Evolutionary conservation across 306 rosid genomes (phyloP), one percentile per base, ranked within the genome.

Genomic region (Glycyrrhiza uralensis): DNA sequence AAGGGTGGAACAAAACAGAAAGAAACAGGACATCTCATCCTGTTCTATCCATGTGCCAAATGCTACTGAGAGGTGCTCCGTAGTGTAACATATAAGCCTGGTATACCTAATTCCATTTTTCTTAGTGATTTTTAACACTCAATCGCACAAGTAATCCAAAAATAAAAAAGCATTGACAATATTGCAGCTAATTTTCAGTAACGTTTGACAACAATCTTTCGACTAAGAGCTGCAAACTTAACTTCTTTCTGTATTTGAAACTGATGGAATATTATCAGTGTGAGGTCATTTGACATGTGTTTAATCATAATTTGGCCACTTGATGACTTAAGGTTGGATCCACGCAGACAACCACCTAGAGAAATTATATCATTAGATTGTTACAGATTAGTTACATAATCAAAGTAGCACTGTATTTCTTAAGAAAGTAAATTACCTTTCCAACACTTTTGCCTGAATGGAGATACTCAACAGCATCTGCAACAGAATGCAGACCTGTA

Each of bases 401-500:
- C 67, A 30, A 78, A 71, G 49, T 6, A 24, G 15, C 29, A 65
- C 2, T 17, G 3, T 24, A 10, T 47, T 51, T 39, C 30, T 23
- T 2, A 3, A 36, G 67, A 14, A 65, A 51, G 32, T 45, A 73
- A 54, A 46, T 86, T 91, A 94, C 98, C 98, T 94, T 94, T 52
- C 98, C 98, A 20, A 91, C 90, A 70, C 98, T 94, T 81, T 86
- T 86, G 6, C 98, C 98, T 18, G 98, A 94, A 82, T 94, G 97
- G 73, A 94, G 96, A 80, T 94, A 84, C 78, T 94, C 98, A 12
- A 94, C 97, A 4, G 98, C 98, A 54, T 94, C 92, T 2, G 89
- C 87, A 30, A 86, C 92, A 7, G 98, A 84, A 55, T 68, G 55
- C 29, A 94, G 62, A 44, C 97, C 98, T n/a, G 83, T 2, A 87